Evolutionary conservation across 2,329 filamentous ascomycete species (phyloP), one percentile per base, ranked within the genome.

Genomic region (Trichoderma pleuroti): DNA sequence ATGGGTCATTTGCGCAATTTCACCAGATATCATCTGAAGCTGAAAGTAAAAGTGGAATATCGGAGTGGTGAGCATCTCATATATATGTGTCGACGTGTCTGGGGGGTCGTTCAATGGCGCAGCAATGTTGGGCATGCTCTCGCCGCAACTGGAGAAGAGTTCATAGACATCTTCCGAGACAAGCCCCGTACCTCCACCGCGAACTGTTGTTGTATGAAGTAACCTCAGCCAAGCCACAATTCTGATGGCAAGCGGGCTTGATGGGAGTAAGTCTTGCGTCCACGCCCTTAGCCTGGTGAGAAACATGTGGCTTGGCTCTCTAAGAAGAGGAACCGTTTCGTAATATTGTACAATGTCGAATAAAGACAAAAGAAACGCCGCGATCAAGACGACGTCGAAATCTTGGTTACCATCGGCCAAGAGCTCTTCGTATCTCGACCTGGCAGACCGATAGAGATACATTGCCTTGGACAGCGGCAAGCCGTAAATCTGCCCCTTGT

Each of bases 41-140:
- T 59, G 68, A 46, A 72, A 72, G 64, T 76, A 76, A 42, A 75
- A 75, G 2, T 72, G 69, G 52, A 75, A 75, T 2, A 75, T 54
- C 1, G 75, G 73, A 12, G 65, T 65, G 42, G 71, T 67, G 14
- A 75, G 65, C 12, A 68, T 61, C 14, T 75, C 70, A 52, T 73
- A 72, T 18, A 76, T 28, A 26, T 71, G 61, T 21, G 42, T 70
- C 26, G 72, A 69, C 8, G 57, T 28, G 12, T 73, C 70, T 9
- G 68, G n/a, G 2, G 68, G 52, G 1, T 64, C 24, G 36, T 39
- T 54, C 10, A 49, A 11, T 4, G 49, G 59, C 30, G 57, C 18
- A 34, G 36, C 36, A 21, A 73, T 57, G 26, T 62, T 63, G 30
- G 69, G 34, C 7, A 61, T 49, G 34, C 16, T 30, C n/a, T 46